A percentile compares a stretch with the other conserved stretches of the same genome.
These are phyloP conservation scores for Podila verticillata DNA, from an alignment of 192 early-diverging fungal genomes.

Conservation along the genomic window DNA sequence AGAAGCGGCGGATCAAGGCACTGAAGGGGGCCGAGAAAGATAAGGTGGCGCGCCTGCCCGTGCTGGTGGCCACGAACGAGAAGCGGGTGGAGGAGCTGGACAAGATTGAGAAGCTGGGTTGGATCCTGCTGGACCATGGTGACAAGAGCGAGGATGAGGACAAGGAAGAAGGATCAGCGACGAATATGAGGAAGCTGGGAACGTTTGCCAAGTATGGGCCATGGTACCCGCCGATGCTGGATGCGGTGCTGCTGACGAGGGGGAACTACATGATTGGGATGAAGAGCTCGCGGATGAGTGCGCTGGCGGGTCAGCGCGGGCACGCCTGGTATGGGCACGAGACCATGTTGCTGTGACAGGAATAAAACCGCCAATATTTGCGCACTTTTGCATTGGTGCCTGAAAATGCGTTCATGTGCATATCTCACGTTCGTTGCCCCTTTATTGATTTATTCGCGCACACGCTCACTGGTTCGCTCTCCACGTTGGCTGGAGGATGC, in stretches of 20 bases:
- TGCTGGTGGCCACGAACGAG: conserved; percentile 44
- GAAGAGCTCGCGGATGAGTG: conserved; percentile 39
- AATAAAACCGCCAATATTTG: too few species aligned
- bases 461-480: too few species aligned
- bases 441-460: too few species aligned
- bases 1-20: conserved; percentile 1
- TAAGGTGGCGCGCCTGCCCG: conserved; percentile 11
- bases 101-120: conserved; percentile 24
- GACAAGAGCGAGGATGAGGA: conserved; percentile 18
- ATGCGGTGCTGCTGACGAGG: conserved; percentile 42
- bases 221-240: conserved; percentile 40
- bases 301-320: conserved; percentile 26
- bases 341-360: conserved; percentile 40
- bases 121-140: conserved; percentile 46
- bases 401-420: too few species aligned
- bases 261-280: conserved; percentile 43
- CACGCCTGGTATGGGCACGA: conserved; percentile 29
- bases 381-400: too few species aligned
- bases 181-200: conserved; percentile 23
- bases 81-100: conserved; percentile 10
- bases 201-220: conserved; percentile 21
- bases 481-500: too few species aligned
- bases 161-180: neutral
- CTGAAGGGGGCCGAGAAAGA: neutral
- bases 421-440: too few species aligned